These are phyloP conservation scores for Meyerozyma smithsonii DNA, from an alignment of 1,139 yeast genomes.

Conservation along the genomic window DNA sequence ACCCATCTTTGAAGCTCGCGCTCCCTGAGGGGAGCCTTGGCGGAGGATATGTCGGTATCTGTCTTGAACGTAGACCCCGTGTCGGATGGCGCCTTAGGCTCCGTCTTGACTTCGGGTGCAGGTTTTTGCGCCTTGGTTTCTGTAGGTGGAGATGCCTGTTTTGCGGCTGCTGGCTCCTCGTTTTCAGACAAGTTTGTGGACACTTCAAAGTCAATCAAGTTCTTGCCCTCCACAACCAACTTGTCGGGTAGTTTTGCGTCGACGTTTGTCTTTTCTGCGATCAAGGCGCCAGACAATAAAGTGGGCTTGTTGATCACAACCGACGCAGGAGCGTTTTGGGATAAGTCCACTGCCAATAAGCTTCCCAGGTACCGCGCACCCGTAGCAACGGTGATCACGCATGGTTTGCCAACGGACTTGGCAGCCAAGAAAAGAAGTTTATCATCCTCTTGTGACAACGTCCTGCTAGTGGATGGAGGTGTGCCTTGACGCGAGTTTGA, in stretches of 20 bases:
- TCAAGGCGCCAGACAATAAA: constrained; percentile 25
- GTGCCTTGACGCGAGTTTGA: constrained; percentile 19
- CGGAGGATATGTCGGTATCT: constrained; percentile 72
- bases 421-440: constrained; percentile 46
- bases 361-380: constrained; percentile 63
- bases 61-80: constrained; percentile 53
- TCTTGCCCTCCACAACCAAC: constrained; percentile 52
- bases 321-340: constrained; percentile 33
- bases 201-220: constrained; percentile 59
- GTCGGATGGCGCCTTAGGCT: constrained; percentile 9
- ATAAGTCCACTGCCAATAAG: constrained; percentile 32
- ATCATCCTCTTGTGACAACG: constrained; percentile 25
- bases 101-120: constrained; percentile 5
- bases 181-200: constrained; percentile 3
- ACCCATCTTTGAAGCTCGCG: constrained; percentile 84
- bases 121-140: not conserved
- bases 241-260: constrained; percentile 38
- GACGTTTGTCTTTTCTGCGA: constrained; percentile 27
- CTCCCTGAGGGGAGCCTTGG: constrained; percentile 39
- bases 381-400: constrained; percentile 55
- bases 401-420: constrained; percentile 53
- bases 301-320: constrained; percentile 50
- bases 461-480: constrained; percentile 11
- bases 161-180: constrained; percentile 4
- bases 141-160: constrained; percentile 4